Base-by-base conservation (phyloP, 495 filamentous ascomycete genomes). In the Friedmanniomyces endolithicus region DNA sequence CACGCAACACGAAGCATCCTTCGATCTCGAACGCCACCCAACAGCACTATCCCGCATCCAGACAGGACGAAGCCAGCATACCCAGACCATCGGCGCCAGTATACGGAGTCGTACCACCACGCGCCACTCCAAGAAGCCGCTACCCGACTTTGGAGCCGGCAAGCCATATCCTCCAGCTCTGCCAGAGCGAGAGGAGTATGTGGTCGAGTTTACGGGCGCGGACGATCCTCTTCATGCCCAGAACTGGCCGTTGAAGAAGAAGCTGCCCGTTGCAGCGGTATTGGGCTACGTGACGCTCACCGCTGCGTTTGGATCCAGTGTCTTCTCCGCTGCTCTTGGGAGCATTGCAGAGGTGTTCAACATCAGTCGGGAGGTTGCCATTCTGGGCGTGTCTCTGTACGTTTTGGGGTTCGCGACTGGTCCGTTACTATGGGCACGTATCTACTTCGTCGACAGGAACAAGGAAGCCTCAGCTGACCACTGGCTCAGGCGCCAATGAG, bases 141-240 rank as follows among this genome's bases (percentile, higher is more conserved):
- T 80, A 51, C 77, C 53, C 19, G 68, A 70, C 11, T 78, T 80
- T 59, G 87, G 87, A 11, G 83, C 75, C 52, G 87, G 87, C 1
- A 92, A 89, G 67, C 76, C 83, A 11, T 89, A 82, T 68, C 88
- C 87, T 11, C 86, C 85, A 3, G 72, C 68, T 0, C 65, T 94
- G 39, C 86, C 86, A 6, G 78, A 78, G 22, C 75, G 76, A 60
- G 88, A 92, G 61, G 81, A 84, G 55, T 94, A 92, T 71, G 86
- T 94, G 1, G 88, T 95, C 17, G 88, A 90, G 60, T 94, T 94
- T 58, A 79, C 83, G 48, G 86, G 87, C 0, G 80, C 78, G 1
- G 76, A 87, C 59, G 88, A 95, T 66, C 87, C 86, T 11, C 12
- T 51, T 8, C 71, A 81, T 59, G 75, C 77, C 3, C 71, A 75